These are phyloP conservation scores for Pleurotus salmoneostramineus DNA, from an alignment of 768 basidiomycete genomes.

Conservation along the genomic window DNA sequence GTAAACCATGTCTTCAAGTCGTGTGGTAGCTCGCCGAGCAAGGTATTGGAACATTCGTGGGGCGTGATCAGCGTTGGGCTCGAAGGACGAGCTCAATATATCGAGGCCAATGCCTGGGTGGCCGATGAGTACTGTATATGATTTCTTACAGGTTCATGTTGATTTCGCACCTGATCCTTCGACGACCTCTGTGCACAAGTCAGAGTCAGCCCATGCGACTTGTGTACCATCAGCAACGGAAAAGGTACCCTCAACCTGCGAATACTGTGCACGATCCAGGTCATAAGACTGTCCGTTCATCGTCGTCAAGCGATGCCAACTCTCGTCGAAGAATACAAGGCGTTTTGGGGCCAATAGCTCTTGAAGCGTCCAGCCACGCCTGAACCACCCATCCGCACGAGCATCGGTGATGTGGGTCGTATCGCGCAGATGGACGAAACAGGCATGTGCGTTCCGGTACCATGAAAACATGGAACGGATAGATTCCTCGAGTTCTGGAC, in stretches of 20 bases:
- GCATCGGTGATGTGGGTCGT: not conserved
- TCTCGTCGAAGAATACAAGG: not conserved
- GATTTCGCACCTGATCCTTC: no score
- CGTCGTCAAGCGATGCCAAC: not conserved
- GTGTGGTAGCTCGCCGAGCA: not conserved
- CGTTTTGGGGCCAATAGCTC: not conserved
- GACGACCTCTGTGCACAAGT: no score
- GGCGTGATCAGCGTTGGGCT: not conserved
- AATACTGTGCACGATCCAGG: not conserved
- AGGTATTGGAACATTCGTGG: not conserved
- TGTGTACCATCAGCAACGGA: no score
- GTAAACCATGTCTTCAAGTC: not conserved
- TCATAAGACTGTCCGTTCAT: not conserved
- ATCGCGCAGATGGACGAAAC: not conserved
- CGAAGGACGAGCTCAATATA: not conserved
- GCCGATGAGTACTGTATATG: no score
- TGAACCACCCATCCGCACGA: not conserved
- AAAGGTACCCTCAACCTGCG: no score
- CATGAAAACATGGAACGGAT: not conserved
- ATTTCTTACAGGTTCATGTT: no score
- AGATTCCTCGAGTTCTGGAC: not conserved
- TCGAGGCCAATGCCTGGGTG: not conserved
- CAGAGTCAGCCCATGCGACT: no score
- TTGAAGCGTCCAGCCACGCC: not conserved
- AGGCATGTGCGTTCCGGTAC: not conserved